Base-by-base conservation (phyloP, 352 stramenopile species). In the Hyaloperonospora arabidopsidis region DNA sequence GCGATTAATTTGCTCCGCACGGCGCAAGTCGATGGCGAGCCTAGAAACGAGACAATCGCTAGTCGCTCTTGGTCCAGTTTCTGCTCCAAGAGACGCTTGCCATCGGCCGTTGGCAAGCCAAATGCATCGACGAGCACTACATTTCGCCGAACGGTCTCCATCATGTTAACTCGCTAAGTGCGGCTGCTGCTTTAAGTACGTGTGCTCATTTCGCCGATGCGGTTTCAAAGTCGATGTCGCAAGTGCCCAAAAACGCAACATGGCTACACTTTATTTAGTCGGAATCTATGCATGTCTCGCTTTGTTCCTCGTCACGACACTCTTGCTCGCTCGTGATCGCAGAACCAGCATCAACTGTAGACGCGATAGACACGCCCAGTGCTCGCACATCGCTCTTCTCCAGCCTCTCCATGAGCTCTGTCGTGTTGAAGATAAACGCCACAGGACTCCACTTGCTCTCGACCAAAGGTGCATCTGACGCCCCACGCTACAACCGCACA, bases 301-400 rank as follows among this genome's bases (percentile, higher is more conserved):
- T 2, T 43, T 10, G 3, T 14, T 40, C 11, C 35, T 35, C 2
- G 21, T 5, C 28, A 49, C 44, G 14, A 14, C 32, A 2, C 13
- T 21, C 2, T 8, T 53, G 43, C 2, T 52, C 38, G 23, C 36
- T 51, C 28, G 44, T 17, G 29, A 44, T 10, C 22, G 6, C 40
- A 49, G 32, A 15, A 21, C 23, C 41, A 36, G 36, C 23, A 21
- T 49, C 13, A 1, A 36, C 11, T n/a, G 23, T 39, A 1, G 70
- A 76, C 11, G 66, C 71, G 39, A 87, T 79, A 17, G 77, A 87
- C 7, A 90, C 72, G 11, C 76, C 76, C 22, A 88, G 70, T 17
- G 77, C 62, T 13, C 70, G 66, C n/a, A 72, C 74, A 34, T 76
- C 73, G 50, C 65, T 75, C 18, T 70, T 73, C 34, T 86, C 62